These are phyloP conservation scores for Lathyrus aphaca DNA, from an alignment of 306 rosid genomes.

Conservation along the genomic window DNA sequence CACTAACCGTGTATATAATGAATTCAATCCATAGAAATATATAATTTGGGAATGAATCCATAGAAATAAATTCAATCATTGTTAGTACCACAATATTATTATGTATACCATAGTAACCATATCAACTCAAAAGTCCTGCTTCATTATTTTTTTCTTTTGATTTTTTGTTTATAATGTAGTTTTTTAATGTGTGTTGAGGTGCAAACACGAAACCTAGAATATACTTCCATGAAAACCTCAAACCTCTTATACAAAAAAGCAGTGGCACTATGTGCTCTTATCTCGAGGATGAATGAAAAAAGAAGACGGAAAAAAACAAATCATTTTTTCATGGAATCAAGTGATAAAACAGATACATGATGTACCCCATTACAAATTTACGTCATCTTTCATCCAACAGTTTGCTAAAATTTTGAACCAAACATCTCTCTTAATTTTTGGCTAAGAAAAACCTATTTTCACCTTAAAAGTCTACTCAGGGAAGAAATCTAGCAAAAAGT, in stretches of 20 bases:
- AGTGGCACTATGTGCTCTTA: neutral
- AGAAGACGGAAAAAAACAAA: neutral
- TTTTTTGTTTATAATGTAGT: too few relatives aligned
- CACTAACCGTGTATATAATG: too few relatives aligned
- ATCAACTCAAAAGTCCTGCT: too few relatives aligned
- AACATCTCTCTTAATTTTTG: neutral
- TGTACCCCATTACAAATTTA: neutral
- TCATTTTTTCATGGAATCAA: constrained; percentile 2
- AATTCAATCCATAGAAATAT: too few relatives aligned
- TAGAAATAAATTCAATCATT: too few relatives aligned
- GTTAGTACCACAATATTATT: too few relatives aligned
- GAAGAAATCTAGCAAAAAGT: neutral
- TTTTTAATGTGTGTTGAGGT: too few relatives aligned
- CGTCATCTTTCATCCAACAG: neutral
- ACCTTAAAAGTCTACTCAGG: neutral
- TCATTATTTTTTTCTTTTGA: too few relatives aligned
- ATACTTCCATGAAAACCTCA: neutral
- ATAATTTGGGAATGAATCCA: too few relatives aligned
- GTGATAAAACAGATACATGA: neutral
- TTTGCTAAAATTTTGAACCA: neutral
- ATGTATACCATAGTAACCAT: too few relatives aligned
- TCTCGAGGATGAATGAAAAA: neutral
- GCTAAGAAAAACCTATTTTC: neutral
- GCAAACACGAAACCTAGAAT: too few relatives aligned
- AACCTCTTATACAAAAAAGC: neutral